Evolutionary conservation across 768 basidiomycete species (phyloP).

Genomic region (Trichaptum fuscoviolaceum): DNA sequence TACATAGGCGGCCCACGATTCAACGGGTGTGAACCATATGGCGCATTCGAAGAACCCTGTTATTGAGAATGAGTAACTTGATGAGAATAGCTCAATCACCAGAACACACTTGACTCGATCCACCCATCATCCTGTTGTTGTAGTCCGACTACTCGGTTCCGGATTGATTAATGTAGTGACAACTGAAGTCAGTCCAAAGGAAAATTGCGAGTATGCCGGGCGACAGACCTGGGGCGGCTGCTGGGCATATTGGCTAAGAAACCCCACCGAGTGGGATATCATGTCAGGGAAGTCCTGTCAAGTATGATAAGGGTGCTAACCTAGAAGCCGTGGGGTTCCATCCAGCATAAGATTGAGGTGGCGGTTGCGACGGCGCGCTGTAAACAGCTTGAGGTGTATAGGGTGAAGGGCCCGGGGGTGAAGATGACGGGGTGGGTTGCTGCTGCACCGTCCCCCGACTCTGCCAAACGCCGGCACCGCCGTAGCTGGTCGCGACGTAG

Average conservation of each 20-base stretch:
- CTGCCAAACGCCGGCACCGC: neutral
- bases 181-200: neutral
- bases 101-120: neutral
- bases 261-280: neutral
- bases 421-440: neutral
- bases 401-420: neutral
- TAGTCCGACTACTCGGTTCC: neutral
- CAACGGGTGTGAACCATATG: neutral
- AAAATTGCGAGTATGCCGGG: neutral
- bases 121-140: neutral
- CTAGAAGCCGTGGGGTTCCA: neutral
- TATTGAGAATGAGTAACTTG: neutral
- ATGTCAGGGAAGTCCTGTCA: neutral
- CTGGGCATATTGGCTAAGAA: neutral
- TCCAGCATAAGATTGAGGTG: neutral
- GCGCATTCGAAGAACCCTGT: neutral
- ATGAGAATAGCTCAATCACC: neutral
- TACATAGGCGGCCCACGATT: neutral
- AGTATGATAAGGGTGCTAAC: neutral
- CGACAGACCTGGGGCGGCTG: neutral
- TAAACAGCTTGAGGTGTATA: neutral
- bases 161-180: neutral
- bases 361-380: neutral
- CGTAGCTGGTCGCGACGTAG: neutral
- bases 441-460: neutral